phyloP scores from a whole-genome alignment of 495 filamentous ascomycete genomes.

The Amorphotheca resinae region DNA sequence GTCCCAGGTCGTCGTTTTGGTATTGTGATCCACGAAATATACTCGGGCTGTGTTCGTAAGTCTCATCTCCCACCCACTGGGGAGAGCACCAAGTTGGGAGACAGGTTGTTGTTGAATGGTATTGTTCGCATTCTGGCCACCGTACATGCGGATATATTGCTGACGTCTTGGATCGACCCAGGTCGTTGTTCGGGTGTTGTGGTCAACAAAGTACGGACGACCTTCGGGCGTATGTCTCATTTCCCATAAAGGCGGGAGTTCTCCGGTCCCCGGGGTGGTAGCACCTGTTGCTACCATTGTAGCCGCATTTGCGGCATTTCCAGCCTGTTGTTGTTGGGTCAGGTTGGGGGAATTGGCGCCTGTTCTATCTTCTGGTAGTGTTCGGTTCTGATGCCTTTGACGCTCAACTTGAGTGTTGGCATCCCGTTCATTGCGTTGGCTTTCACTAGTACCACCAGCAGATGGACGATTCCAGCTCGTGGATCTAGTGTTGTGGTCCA shows the following conservation, averaged over 20 bases:
- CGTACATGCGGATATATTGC: slow-evolving; percentile 98
- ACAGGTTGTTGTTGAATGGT: slow-evolving; percentile 96
- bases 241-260: slow-evolving; percentile 93
- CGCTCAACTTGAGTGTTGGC: slow-evolving; percentile 85
- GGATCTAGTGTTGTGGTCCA: slow-evolving; percentile 93
- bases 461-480: slow-evolving; percentile 93
- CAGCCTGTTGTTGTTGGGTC: slow-evolving; percentile 44
- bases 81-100: slow-evolving; percentile 90
- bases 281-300: slow-evolving; percentile 92
- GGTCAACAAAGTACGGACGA: slow-evolving; percentile 94
- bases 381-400: slow-evolving; percentile 85
- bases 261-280: slow-evolving; percentile 87
- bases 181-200: slow-evolving; percentile 95
- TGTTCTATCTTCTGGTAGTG: slow-evolving; percentile 90
- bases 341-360: slow-evolving; percentile 84
- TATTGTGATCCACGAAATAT: slow-evolving; percentile 99
- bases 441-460: slow-evolving; percentile 63
- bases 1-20: slow-evolving; percentile 99
- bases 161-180: slow-evolving; percentile 98
- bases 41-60: slow-evolving; percentile 95
- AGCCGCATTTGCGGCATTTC: slow-evolving; percentile 39
- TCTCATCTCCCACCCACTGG: slow-evolving; percentile 99
- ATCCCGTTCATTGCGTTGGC: slow-evolving; percentile 66
- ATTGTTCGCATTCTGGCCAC: slow-evolving; percentile 62
- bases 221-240: slow-evolving; percentile 92